These are phyloP conservation scores for Dactylonectria estremocensis DNA, from an alignment of 2,329 filamentous ascomycete species.

Conservation along the genomic window DNA sequence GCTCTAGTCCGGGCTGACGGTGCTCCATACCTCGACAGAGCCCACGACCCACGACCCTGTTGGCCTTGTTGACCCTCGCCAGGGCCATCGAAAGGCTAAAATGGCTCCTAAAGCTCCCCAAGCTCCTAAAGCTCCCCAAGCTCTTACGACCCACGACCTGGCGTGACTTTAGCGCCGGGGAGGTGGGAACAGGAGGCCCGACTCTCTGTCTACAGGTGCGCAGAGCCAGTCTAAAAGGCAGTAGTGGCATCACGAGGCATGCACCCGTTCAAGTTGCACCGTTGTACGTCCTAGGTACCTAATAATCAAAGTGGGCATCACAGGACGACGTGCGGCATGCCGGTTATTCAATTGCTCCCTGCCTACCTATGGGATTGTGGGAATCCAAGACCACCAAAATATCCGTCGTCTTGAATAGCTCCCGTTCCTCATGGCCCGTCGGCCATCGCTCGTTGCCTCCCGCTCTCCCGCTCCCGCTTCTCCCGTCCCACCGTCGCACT, in stretches of 20 bases:
- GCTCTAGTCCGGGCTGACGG: conserved; percentile 6
- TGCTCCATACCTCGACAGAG: not conserved
- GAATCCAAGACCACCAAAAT: not conserved
- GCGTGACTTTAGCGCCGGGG: conserved; percentile 36
- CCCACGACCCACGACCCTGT: conserved; percentile 6
- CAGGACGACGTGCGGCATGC: no score
- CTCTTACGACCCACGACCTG: conserved; percentile 10
- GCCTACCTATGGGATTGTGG: not conserved
- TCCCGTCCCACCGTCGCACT: conserved; percentile 20
- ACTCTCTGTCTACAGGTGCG: not conserved
- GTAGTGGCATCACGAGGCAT: not conserved
- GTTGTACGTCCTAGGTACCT: not conserved
- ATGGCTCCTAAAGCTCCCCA: conserved; percentile 23
- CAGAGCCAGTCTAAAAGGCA: not conserved
- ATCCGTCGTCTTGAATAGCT: not conserved
- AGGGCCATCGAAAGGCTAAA: not conserved
- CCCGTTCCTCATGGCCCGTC: conserved; percentile 13
- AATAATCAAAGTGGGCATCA: no score
- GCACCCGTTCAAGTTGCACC: not conserved
- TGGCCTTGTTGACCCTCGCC: not conserved
- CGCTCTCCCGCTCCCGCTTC: conserved; percentile 7
- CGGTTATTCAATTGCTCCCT: no score
- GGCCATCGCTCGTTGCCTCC: conserved; percentile 12
- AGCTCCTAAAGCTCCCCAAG: conserved; percentile 15
- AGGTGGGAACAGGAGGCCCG: not conserved